Conservation (phyloP, 352 stramenopile species). For the Globisporangium viniferum region DNA sequence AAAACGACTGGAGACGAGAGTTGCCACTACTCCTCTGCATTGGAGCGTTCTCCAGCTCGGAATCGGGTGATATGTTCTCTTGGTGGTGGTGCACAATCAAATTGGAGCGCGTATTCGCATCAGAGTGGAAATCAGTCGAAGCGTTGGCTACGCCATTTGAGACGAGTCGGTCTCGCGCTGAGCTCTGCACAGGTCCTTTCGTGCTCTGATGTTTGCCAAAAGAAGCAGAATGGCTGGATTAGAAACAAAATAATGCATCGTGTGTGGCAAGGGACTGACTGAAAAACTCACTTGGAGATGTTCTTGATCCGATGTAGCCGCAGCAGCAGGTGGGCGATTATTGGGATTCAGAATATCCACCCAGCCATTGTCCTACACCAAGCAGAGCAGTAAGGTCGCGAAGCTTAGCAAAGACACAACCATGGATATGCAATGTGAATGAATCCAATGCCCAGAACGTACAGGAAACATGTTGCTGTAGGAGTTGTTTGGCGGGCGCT, state of each 20-base stretch:
- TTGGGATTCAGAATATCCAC: constrained; percentile 47
- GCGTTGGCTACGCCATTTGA: background rate
- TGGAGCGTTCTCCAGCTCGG: constrained; percentile 3
- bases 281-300: constrained; percentile 10
- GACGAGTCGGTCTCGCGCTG: constrained; percentile 6
- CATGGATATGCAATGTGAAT: background rate
- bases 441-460: constrained; percentile 16
- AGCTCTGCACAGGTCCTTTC: background rate
- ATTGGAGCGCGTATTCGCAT: background rate
- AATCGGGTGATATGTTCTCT: constrained; percentile 1
- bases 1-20: constrained; percentile 42
- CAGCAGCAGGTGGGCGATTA: constrained; percentile 6
- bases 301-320: background rate
- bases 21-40: background rate
- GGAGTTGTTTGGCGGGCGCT: constrained; percentile 70
- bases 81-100: constrained; percentile 7
- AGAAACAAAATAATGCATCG: background rate
- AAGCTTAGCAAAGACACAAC: background rate
- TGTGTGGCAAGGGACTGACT: background rate
- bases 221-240: background rate
- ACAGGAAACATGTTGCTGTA: constrained; percentile 78
- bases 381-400: background rate
- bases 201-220: background rate
- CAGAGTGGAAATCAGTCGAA: background rate
- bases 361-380: constrained; percentile 64